A percentile compares a stretch with the other conserved stretches of the same genome.
These are phyloP conservation scores for Tricholoma flavovirens DNA, from an alignment of 768 basidiomycete genomes.

Conservation along the genomic window DNA sequence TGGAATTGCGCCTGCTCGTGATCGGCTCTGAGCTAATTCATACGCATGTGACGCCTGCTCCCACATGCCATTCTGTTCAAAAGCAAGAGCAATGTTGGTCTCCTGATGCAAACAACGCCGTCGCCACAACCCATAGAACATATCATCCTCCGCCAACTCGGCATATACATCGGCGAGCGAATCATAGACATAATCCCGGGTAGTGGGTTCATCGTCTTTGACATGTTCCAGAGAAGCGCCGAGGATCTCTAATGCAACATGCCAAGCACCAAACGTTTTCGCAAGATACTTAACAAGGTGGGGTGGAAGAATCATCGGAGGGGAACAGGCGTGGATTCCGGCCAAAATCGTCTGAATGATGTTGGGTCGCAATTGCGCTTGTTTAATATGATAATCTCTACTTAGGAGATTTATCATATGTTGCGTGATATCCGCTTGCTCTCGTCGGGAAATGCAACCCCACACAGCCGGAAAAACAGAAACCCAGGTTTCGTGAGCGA, in stretches of 20 bases:
- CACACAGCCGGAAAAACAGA: slow-evolving; percentile 83
- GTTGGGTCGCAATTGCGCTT: slow-evolving; percentile 86
- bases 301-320: slow-evolving; percentile 86
- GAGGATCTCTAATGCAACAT: slow-evolving; percentile 81
- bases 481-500: slow-evolving; percentile 82
- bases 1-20: slow-evolving; percentile 73
- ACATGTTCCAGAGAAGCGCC: slow-evolving; percentile 71
- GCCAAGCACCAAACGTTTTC: slow-evolving; percentile 96
- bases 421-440: slow-evolving; percentile 84
- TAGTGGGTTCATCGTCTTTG: slow-evolving; percentile 72
- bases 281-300: slow-evolving; percentile 94
- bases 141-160: slow-evolving; percentile 92
- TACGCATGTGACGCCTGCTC: slow-evolving; percentile 84
- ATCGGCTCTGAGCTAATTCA: slow-evolving; percentile 84
- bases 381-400: slow-evolving; percentile 89
- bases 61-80: slow-evolving; percentile 98
- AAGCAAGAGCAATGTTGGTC: slow-evolving; percentile 82
- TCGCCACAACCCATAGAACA: slow-evolving; percentile 96
- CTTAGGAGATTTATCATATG: slow-evolving; percentile 87
- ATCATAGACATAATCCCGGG: slow-evolving; percentile 82
- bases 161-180: slow-evolving; percentile 94
- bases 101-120: slow-evolving; percentile 84
- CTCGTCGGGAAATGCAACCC: slow-evolving; percentile 77
- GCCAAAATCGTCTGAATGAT: slow-evolving; percentile 86
- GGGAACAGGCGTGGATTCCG: slow-evolving; percentile 79